These are phyloP conservation scores for Hanseniaspora vineae DNA, from an alignment of 805 yeast genomes.

Conservation along the genomic window DNA sequence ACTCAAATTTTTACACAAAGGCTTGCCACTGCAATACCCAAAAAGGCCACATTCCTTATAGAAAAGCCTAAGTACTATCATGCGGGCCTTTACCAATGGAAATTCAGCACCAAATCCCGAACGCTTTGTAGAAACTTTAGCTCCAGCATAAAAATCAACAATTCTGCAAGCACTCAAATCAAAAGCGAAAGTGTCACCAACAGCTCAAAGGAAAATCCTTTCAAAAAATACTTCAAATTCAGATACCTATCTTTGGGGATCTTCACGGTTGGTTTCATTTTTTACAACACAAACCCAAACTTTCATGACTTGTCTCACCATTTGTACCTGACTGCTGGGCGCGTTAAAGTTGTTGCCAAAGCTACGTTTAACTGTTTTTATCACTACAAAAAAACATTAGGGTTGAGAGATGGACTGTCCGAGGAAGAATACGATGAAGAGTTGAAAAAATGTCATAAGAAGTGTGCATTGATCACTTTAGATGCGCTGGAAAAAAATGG, in stretches of 20 bases:
- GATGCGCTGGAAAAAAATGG: constrained; percentile 75
- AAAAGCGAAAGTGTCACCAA: too few relatives aligned
- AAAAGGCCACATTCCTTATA: too few relatives aligned
- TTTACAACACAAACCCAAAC: constrained; percentile 17
- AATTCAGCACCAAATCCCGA: too few relatives aligned
- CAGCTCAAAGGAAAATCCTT: too few relatives aligned
- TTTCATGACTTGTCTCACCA: constrained; percentile 15
- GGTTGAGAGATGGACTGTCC: constrained; percentile 24
- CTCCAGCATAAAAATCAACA: too few relatives aligned
- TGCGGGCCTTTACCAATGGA: too few relatives aligned
- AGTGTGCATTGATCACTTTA: constrained; percentile 69
- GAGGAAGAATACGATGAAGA: constrained; percentile 38
- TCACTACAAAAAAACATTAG: constrained; percentile 47
- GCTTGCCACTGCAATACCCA: too few relatives aligned
- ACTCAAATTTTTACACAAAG: too few relatives aligned
- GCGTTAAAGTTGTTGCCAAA: constrained; percentile 48
- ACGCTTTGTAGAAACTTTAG: too few relatives aligned
- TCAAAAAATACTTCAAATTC: constrained; percentile 1
- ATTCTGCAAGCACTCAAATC: too few relatives aligned
- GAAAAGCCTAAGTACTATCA: too few relatives aligned
- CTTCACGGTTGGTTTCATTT: constrained; percentile 10
- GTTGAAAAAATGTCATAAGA: constrained; percentile 51
- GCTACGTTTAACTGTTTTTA: constrained; percentile 68
- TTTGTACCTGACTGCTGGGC: constrained; percentile 21
- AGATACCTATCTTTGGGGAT: constrained; percentile 5